Conservation (phyloP, 108 stramenopile species). For the Hondaea fermentalgiana region DNA sequence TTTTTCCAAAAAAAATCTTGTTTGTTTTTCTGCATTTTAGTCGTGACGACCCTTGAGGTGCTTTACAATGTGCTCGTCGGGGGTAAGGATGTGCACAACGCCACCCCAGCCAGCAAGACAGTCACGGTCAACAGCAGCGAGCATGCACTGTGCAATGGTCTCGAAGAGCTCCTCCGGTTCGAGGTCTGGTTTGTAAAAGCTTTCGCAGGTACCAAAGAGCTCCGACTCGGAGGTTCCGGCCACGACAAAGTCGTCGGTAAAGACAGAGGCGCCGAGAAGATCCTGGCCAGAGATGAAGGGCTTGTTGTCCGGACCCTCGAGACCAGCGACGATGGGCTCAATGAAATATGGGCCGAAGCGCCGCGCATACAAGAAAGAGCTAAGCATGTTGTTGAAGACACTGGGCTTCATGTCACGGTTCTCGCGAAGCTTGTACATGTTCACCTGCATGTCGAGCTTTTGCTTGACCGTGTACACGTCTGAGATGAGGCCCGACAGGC, state of each 20-base stretch:
- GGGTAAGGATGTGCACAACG: slow-evolving; percentile 91
- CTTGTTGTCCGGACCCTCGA: slow-evolving; percentile 59
- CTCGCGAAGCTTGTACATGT: slow-evolving; percentile 85
- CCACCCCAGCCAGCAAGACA: slow-evolving; percentile 98
- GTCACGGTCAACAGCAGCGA: slow-evolving; percentile 91
- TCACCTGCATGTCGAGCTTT: slow-evolving; percentile 68
- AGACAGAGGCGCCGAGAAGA: slow-evolving; percentile 82
- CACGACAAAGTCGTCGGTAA: slow-evolving; percentile 89
- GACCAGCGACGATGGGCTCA: slow-evolving; percentile 91
- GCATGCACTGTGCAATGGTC: slow-evolving; percentile 84
- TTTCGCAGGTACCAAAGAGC: slow-evolving; percentile 96
- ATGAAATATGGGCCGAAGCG: slow-evolving; percentile 92
- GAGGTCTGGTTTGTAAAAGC: slow-evolving; percentile 84
- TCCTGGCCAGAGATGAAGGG: slow-evolving; percentile 93
- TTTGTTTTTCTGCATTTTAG: slow-evolving; percentile 19
- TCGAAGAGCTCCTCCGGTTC: slow-evolving; percentile 92
- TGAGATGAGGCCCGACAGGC: slow-evolving; percentile 84
- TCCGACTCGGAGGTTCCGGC: slow-evolving; percentile 91
- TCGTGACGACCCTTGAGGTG: slow-evolving; percentile 83
- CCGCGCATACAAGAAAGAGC: slow-evolving; percentile 76
- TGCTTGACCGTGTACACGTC: slow-evolving; percentile 88
- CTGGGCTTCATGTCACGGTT: slow-evolving; percentile 88
- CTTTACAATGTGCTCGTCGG: slow-evolving; percentile 66
- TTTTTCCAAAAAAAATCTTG: too few relatives aligned
- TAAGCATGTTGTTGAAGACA: slow-evolving; percentile 77